A percentile compares a stretch with the other conserved stretches of the same genome.
phyloP scores from a whole-genome alignment of 768 basidiomycete genomes.

The Holtermanniella nyarrowii region DNA sequence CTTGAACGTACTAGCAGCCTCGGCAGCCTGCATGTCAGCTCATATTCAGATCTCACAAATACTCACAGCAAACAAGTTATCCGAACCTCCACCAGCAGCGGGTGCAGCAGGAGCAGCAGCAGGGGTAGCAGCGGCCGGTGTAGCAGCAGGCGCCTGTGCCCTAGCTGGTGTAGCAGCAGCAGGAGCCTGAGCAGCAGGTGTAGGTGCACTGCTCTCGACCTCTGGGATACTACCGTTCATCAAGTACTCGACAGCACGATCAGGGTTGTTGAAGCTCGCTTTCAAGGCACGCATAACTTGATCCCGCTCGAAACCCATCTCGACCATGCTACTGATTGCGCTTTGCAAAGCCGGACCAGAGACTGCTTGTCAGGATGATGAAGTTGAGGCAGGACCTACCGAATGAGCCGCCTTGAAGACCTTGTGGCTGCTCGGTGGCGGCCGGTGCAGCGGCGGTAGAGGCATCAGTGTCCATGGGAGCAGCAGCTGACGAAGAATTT shows the following conservation, averaged over 20 bases:
- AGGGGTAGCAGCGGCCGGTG: constrained; percentile 19
- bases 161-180: constrained; percentile 46
- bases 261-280: constrained; percentile 94
- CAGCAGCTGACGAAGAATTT: constrained; percentile 30
- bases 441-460: constrained; percentile 24
- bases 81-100: constrained; percentile 44
- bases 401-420: constrained; percentile 22
- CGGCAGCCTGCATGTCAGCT: constrained; percentile 23
- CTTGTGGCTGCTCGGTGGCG: constrained; percentile 33
- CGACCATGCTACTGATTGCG: constrained; percentile 70
- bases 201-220: constrained; percentile 9
- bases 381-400: constrained; percentile 10
- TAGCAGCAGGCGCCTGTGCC: constrained; percentile 43
- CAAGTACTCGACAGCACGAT: constrained; percentile 95
- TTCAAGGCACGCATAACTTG: constrained; percentile 74
- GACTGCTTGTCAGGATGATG: constrained; percentile 38
- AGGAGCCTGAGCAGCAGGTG: constrained; percentile 21
- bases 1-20: constrained; percentile 37
- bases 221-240: constrained; percentile 49
- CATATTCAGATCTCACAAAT: too few species aligned
- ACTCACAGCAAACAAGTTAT: constrained; percentile 76
- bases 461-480: constrained; percentile 39
- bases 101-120: constrained; percentile 20
- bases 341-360: constrained; percentile 64
- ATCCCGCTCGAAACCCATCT: constrained; percentile 88